Base-by-base conservation (phyloP, 2,329 filamentous ascomycete species). In the Colletotrichum cuscutae region DNA sequence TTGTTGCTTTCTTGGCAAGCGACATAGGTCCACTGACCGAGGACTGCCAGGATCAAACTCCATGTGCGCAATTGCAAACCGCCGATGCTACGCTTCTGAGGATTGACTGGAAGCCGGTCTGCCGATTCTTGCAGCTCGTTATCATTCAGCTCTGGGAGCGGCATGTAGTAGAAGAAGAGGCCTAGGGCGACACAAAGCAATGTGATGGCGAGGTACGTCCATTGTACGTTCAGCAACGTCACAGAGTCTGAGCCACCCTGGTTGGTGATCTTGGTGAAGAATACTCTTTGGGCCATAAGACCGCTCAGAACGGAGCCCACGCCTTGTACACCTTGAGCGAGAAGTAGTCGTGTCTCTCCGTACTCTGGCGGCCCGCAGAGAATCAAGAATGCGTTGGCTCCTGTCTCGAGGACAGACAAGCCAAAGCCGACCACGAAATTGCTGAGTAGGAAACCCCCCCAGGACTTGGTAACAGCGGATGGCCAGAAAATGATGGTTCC, bases 401-500 rank as follows among this genome's bases (percentile, higher is more conserved):
- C 92, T 0, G 94, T 95, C 79, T 97, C 94, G 28, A 97, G 88
- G 0, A 95, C 90, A 1, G 91, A 91, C 1, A 97, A 86, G 1
- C 93, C 94, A 74, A 93, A 93, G 0, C 93, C 94, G 65, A 95
- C 92, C 32, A 96, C 91, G 77, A 96, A 90, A 75, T 87, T 91
- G 76, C 88, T 91, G 61, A 93, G 89, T 81, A 95, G 91, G 82
- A 96, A 97, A 2, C 94, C 94, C 19, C 91, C 89, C 76, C 94
- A 97, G 2, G 93, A 94, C 57, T 88, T 87, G 72, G 94, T 88
- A 11, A 95, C 89, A 8, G 92, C 93, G 1, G 92, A 93, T 0
- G 94, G 94, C 94, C 94, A 97, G 83, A 96, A 95, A 83, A 95
- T 94, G 75, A 96, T 90, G n/a, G 93, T 94, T 1, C 92, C 93